Percentiles rank a stretch among this genome's conserved stretches.
These are phyloP conservation scores for Ustanciosporium gigantosporum DNA, from an alignment of 1,284 basidiomycete species.

Conservation along the genomic window DNA sequence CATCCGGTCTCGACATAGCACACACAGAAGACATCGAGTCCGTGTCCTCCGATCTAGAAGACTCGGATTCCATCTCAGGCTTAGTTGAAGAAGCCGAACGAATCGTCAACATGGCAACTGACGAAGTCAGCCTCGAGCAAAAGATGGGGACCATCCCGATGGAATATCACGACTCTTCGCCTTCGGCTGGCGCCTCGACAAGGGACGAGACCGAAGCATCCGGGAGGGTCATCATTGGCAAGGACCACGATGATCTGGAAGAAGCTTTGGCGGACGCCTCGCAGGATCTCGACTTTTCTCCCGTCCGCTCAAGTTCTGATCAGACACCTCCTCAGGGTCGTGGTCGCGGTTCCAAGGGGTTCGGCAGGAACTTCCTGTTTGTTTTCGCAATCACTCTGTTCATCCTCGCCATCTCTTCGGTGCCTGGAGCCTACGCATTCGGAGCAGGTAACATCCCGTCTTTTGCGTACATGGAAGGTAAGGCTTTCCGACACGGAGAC, in stretches of 20 bases:
- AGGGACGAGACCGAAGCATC: background rate
- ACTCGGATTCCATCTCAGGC: background rate
- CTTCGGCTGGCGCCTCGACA: background rate
- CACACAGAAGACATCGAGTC: conserved; percentile 11
- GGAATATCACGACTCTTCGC: background rate
- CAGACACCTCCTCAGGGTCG: background rate
- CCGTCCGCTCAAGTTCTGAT: background rate
- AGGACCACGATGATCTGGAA: conserved; percentile 17
- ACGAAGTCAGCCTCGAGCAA: conserved; percentile 22
- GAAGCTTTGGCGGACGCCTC: conserved; percentile 29
- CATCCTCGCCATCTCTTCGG: conserved; percentile 23
- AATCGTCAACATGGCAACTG: conserved; percentile 25
- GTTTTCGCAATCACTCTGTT: conserved; percentile 27
- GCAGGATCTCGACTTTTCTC: conserved; percentile 3
- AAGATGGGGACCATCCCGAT: background rate
- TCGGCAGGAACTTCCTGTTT: conserved; percentile 26
- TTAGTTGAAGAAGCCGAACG: conserved; percentile 17
- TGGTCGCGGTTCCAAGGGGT: conserved; percentile 14
- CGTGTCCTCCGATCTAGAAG: background rate
- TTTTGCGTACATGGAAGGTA: conserved; percentile 48
- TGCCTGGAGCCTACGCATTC: conserved; percentile 43
- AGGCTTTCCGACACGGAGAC: conserved; percentile 54
- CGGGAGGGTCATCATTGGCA: background rate
- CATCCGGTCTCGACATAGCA: conserved; percentile 11
- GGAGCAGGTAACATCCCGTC: conserved; percentile 55